phyloP scores from a whole-genome alignment of 2,329 filamentous ascomycete genomes.

The Fusarium chuoi region DNA sequence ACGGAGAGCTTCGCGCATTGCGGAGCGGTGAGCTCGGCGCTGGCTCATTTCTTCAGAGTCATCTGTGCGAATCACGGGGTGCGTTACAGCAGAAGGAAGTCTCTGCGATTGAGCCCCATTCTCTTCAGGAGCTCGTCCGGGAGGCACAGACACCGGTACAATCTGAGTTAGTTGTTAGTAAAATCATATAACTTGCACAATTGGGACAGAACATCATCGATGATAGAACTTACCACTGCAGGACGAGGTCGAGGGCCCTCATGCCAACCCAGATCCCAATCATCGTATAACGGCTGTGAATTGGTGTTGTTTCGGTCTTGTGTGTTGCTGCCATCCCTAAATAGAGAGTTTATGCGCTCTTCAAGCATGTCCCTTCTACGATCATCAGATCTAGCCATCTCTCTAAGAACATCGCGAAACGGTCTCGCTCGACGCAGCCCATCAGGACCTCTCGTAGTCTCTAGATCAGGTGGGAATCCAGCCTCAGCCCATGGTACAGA shows the following conservation, averaged over 20 bases:
- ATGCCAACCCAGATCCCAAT: slow-evolving; percentile 41
- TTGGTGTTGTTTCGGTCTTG: slow-evolving; percentile 14
- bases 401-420: slow-evolving; percentile 43
- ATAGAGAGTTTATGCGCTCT: slow-evolving; percentile 44
- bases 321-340: slow-evolving; percentile 31
- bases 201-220: neutral
- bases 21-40: neutral
- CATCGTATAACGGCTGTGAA: slow-evolving; percentile 6
- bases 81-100: neutral
- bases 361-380: slow-evolving; percentile 43
- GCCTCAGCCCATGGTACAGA: slow-evolving; percentile 39
- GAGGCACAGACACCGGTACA: neutral
- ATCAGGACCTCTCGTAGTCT: slow-evolving; percentile 17
- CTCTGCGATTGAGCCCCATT: neutral
- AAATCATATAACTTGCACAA: neutral
- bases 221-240: slow-evolving; percentile 36
- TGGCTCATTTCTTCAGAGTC: neutral
- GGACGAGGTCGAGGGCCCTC: slow-evolving; percentile 37
- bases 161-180: slow-evolving; percentile 24
- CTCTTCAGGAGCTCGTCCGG: neutral
- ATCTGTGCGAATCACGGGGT: neutral
- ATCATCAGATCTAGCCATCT: slow-evolving; percentile 39
- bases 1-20: neutral
- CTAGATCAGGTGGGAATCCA: slow-evolving; percentile 18
- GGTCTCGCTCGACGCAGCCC: slow-evolving; percentile 22